Evolutionary conservation across 495 filamentous ascomycete species (phyloP).

Genomic region (Daldinia decipiens): DNA sequence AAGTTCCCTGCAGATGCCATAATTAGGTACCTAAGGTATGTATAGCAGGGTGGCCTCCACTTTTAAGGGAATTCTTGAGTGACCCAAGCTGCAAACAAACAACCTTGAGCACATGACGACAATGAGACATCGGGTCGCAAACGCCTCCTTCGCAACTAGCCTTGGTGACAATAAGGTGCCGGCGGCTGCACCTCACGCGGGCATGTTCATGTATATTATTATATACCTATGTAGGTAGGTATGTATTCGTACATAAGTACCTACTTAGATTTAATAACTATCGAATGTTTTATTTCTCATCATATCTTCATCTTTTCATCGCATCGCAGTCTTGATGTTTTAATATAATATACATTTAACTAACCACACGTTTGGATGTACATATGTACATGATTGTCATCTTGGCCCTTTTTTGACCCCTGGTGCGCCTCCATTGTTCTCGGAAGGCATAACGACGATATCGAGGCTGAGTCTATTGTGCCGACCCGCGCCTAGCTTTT

Average conservation of each 20-base stretch:
- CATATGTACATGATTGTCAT: not conserved
- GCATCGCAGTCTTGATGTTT: not conserved
- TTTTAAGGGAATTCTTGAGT: not conserved
- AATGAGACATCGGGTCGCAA: conserved; percentile 26
- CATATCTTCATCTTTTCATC: too few relatives aligned
- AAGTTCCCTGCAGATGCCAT: conserved; percentile 18
- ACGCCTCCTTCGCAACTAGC: not conserved
- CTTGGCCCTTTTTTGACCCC: conserved; percentile 9
- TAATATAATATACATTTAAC: not conserved
- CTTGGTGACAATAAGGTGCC: conserved; percentile 10
- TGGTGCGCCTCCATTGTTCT: conserved; percentile 31
- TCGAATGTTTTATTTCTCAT: too few relatives aligned
- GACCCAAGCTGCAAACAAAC: conserved; percentile 20
- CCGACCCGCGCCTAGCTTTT: conserved; percentile 32
- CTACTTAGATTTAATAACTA: too few relatives aligned
- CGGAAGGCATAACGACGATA: conserved; percentile 11
- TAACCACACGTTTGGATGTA: not conserved
- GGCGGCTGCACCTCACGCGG: too few relatives aligned
- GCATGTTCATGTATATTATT: too few relatives aligned
- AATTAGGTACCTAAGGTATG: too few relatives aligned
- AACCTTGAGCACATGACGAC: conserved; percentile 35
- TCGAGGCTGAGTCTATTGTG: conserved; percentile 7
- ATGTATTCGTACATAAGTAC: too few relatives aligned
- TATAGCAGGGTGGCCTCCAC: not conserved
- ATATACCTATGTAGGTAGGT: too few relatives aligned